phyloP scores from a whole-genome alignment of 805 yeast genomes.

The Lachancea fermentati region DNA sequence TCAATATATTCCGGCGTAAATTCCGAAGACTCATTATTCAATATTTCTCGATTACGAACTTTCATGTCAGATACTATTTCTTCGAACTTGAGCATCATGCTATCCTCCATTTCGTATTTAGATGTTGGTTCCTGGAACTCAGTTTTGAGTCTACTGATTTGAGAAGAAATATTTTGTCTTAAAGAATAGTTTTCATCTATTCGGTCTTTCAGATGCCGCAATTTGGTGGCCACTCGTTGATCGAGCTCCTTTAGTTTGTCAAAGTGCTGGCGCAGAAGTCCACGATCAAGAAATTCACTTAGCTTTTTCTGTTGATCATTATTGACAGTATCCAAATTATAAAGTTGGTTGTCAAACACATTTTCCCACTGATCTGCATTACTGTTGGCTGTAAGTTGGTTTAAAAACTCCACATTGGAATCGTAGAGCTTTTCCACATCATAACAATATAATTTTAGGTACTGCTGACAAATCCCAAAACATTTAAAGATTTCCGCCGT shows the following conservation, averaged over 20 bases:
- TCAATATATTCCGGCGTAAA: conserved; percentile 2
- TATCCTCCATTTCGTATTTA: conserved; percentile 21
- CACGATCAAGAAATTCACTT: conserved; percentile 15
- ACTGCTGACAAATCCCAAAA: conserved; percentile 43
- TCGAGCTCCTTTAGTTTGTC: conserved; percentile 12
- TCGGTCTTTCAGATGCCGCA: conserved; percentile 17
- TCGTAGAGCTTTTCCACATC: conserved; percentile 45
- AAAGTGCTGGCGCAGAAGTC: conserved; percentile 9
- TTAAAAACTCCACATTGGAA: conserved; percentile 34
- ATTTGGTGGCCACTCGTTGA: conserved; percentile 11
- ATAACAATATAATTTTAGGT: conserved; percentile 42
- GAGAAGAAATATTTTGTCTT: conserved; percentile 10
- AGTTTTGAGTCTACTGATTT: conserved; percentile 9
- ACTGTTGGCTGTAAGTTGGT: conserved; percentile 38
- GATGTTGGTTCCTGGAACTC: conserved; percentile 11
- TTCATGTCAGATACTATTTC: conserved; percentile 19
- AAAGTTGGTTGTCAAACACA: conserved; percentile 25
- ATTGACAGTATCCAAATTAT: conserved; percentile 14
- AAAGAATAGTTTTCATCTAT: conserved; percentile 15
- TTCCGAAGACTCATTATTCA: conserved; percentile 14
- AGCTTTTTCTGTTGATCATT: conserved; percentile 9
- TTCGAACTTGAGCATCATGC: conserved; percentile 24
- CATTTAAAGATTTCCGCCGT: conserved; percentile 41
- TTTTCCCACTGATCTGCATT: conserved; percentile 38
- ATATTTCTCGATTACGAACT: conserved; percentile 12